Conservation (phyloP, 257 asterid species). For the Penstemon eatonii region DNA sequence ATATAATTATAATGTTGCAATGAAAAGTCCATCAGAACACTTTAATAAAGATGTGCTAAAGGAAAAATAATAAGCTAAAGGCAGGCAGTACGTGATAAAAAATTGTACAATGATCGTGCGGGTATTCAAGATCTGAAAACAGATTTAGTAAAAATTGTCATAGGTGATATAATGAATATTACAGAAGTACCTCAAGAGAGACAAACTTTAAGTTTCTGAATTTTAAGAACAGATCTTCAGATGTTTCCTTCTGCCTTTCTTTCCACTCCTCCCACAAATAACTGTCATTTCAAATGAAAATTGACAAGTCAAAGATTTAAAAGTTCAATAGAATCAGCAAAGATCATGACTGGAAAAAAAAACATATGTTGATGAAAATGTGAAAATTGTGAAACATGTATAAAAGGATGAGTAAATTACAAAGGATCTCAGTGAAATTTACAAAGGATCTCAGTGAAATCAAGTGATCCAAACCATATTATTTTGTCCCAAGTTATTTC, state of each 20-base stretch:
- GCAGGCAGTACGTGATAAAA: background rate
- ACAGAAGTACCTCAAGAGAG: constrained; percentile 70
- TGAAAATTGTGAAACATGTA: constrained; percentile 5
- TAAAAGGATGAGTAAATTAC: constrained; percentile 11
- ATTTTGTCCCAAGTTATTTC: constrained; percentile 19
- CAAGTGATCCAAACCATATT: constrained; percentile 9
- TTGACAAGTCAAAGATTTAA: constrained; percentile 16
- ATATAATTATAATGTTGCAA: background rate
- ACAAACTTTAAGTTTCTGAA: constrained; percentile 72
- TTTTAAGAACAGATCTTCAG: constrained; percentile 58
- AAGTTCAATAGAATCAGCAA: constrained; percentile 20
- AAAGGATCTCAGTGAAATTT: constrained; percentile 8
- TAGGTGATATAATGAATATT: background rate
- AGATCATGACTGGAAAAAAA: constrained; percentile 19
- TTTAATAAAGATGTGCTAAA: background rate
- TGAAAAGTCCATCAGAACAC: background rate
- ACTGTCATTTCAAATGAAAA: constrained; percentile 49
- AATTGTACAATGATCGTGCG: background rate
- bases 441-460: background rate
- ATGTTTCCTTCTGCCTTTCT: constrained; percentile 67
- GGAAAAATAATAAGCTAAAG: background rate
- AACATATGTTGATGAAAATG: background rate
- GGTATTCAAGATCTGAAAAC: background rate
- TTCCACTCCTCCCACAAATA: constrained; percentile 96
- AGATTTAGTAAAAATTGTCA: background rate